phyloP scores from a whole-genome alignment of 495 filamentous ascomycete genomes.

The Aspergillus saccharolyticus region DNA sequence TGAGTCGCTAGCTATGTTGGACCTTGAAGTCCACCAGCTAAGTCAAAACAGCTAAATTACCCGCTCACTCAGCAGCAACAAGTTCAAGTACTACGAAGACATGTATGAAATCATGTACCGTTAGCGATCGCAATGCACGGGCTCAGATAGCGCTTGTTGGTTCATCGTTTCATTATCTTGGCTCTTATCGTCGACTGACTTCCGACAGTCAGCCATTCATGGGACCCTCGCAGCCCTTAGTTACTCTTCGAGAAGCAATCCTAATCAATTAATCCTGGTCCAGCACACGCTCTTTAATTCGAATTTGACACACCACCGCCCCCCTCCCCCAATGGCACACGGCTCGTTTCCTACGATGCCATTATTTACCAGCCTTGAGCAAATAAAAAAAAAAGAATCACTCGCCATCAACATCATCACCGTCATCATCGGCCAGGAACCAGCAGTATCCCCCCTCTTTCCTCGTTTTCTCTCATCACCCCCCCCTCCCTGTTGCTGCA shows the following conservation, averaged over 20 bases:
- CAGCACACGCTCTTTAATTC: not conserved
- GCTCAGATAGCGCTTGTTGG: not conserved
- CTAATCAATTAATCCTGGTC: conserved; percentile 3
- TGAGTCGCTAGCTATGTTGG: too few relatives aligned
- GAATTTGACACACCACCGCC: too few relatives aligned
- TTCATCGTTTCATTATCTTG: not conserved
- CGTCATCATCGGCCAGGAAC: conserved; percentile 3
- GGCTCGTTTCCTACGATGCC: conserved; percentile 12
- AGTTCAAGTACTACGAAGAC: not conserved
- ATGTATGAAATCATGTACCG: not conserved
- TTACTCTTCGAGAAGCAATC: not conserved
- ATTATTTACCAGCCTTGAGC: conserved; percentile 1
- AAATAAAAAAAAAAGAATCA: too few relatives aligned
- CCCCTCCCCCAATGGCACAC: conserved; percentile 7
- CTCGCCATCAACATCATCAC: conserved; percentile 8
- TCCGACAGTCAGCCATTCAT: not conserved
- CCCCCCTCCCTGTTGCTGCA: not conserved
- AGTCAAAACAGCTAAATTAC: too few relatives aligned
- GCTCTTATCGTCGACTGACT: conserved; percentile 2
- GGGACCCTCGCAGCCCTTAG: not conserved
- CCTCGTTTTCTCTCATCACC: not conserved
- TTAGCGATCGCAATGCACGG: not conserved
- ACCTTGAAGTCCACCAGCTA: too few relatives aligned
- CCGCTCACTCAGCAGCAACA: too few relatives aligned
- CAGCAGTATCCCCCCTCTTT: not conserved